These are phyloP conservation scores for Phytopythium montanum DNA, from an alignment of 352 stramenopile genomes.

Conservation along the genomic window DNA sequence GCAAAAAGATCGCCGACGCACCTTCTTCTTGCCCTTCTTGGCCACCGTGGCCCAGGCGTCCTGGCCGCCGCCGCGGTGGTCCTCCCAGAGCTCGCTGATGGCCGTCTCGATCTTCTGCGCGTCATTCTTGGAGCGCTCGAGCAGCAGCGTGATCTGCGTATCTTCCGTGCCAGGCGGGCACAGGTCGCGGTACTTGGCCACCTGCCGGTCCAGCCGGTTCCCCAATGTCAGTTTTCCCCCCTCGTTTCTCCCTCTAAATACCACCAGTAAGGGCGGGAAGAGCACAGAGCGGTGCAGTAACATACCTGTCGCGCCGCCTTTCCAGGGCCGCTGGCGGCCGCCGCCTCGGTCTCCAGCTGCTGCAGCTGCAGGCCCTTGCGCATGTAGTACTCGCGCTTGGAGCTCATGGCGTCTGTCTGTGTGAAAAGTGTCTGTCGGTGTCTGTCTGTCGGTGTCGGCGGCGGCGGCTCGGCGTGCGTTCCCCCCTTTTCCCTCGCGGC, in stretches of 20 bases:
- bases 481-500: not conserved
- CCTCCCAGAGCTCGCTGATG: conserved; percentile 85
- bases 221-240: not conserved
- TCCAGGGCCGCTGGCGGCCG: conserved; percentile 19
- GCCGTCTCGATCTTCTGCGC: conserved; percentile 61
- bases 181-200: conserved; percentile 74
- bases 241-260: not conserved
- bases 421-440: no score
- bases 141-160: conserved; percentile 60
- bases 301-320: conserved; percentile 68
- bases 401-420: conserved; percentile 61
- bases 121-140: conserved; percentile 74
- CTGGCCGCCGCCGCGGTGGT: conserved; percentile 55
- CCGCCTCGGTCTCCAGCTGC: conserved; percentile 63
- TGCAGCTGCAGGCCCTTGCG: conserved; percentile 81
- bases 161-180: conserved; percentile 81
- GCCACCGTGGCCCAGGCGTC: conserved; percentile 77
- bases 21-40: conserved; percentile 83
- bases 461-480: conserved; percentile 4
- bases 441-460: conserved; percentile 10
- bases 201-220: conserved; percentile 18
- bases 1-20: conserved; percentile 10
- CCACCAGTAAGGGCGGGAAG: no score
- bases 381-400: conserved; percentile 80
- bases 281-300: no score